These are phyloP conservation scores for Amanita thiersii DNA, from an alignment of 768 basidiomycete species.

Conservation along the genomic window DNA sequence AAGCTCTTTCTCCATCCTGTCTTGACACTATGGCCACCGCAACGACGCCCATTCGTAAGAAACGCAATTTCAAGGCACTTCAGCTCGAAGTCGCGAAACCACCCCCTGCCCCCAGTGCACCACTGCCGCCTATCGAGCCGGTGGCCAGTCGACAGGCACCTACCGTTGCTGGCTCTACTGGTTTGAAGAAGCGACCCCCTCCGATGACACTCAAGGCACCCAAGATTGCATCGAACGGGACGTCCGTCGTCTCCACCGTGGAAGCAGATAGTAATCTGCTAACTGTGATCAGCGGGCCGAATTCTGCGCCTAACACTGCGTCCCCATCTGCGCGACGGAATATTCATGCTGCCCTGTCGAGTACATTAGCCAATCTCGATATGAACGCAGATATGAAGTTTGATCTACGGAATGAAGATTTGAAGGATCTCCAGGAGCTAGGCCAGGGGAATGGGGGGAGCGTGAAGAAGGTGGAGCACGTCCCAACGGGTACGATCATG, in stretches of 20 bases:
- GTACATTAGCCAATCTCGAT: conserved; percentile 80
- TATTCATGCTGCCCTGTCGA: conserved; percentile 72
- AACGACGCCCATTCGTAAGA: conserved; percentile 72
- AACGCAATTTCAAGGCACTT: conserved; percentile 85
- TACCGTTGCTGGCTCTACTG: conserved; percentile 16
- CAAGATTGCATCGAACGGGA: conserved; percentile 39
- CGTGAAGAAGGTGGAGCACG: conserved; percentile 92
- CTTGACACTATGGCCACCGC: conserved; percentile 14
- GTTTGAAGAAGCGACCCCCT: conserved; percentile 66
- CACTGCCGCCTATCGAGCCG: neutral
- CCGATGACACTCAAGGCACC: conserved; percentile 78
- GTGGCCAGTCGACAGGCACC: conserved; percentile 9
- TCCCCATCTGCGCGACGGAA: conserved; percentile 50
- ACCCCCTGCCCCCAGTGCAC: conserved; percentile 20
- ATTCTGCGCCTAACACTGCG: conserved; percentile 44
- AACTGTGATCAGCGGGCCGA: conserved; percentile 38
- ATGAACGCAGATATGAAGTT: conserved; percentile 80
- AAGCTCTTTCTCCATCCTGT: neutral
- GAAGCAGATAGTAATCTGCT: conserved; percentile 40
- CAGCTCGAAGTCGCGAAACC: conserved; percentile 55
- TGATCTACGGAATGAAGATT: conserved; percentile 82
- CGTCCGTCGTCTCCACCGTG: conserved; percentile 28
- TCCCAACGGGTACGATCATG: conserved; percentile 88
- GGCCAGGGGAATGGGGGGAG: conserved; percentile 97
- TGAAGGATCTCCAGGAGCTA: conserved; percentile 84